Evolutionary conservation across 306 rosid species (phyloP).

Genomic region (Lithocarpus polystachyus): DNA sequence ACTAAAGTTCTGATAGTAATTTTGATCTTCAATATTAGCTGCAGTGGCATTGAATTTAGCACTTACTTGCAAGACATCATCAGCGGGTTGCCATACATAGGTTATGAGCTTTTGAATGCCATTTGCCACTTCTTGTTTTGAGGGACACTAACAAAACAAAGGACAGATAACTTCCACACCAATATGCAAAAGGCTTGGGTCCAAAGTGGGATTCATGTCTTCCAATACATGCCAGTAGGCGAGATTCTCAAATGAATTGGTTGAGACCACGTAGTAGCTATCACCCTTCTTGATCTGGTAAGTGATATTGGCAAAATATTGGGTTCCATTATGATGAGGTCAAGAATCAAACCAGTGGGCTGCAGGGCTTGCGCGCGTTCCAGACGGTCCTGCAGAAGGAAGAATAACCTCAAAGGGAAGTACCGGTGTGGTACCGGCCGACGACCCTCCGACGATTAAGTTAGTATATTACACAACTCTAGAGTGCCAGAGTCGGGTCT

Average conservation of each 20-base stretch:
- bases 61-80: constrained; percentile 41
- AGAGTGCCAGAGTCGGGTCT: too few relatives aligned
- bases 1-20: constrained; percentile 31
- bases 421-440: too few relatives aligned
- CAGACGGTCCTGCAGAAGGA: too few relatives aligned
- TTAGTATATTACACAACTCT: too few relatives aligned
- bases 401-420: too few relatives aligned
- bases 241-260: constrained; percentile 47
- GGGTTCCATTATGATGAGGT: constrained; percentile 37
- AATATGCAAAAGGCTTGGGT: constrained; percentile 27
- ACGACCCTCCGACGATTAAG: too few relatives aligned
- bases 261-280: constrained; percentile 38
- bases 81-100: constrained; percentile 61
- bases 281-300: constrained; percentile 49
- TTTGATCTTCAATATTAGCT: constrained; percentile 36
- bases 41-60: constrained; percentile 45
- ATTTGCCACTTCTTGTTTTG: constrained; percentile 34
- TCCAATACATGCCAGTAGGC: constrained; percentile 37
- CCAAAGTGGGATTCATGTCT: constrained; percentile 41
- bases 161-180: constrained; percentile 52
- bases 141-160: constrained; percentile 69
- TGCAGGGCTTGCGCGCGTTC: too few relatives aligned
- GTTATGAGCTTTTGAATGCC: constrained; percentile 49
- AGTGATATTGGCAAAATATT: constrained; percentile 53
- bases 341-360: too few relatives aligned